Evolutionary conservation across 225 moss, liverwort and hornwort species (phyloP).

Genomic region (Straminergon stramineum): DNA sequence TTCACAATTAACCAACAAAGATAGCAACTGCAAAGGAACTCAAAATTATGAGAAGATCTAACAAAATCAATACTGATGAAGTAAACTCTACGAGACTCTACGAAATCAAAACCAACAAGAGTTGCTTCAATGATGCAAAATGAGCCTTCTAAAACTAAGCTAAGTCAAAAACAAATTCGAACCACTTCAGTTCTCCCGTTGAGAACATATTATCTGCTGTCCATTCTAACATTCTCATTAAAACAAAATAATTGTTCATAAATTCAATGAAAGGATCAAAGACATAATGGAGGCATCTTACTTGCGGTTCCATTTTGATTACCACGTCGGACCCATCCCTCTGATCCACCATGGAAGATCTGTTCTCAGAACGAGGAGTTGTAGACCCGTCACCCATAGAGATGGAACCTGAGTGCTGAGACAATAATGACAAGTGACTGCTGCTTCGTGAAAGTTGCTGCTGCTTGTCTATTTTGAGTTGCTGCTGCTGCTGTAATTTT

Average conservation of each 20-base stretch:
- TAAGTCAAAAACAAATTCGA: background rate
- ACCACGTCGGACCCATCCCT: slow-evolving; percentile 32
- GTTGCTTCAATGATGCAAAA: background rate
- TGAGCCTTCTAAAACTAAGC: background rate
- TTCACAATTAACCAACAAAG: background rate
- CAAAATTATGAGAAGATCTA: background rate
- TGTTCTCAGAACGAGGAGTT: slow-evolving; percentile 51
- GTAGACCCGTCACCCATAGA: slow-evolving; percentile 51
- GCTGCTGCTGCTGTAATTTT: slow-evolving; percentile 58
- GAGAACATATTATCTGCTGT: background rate
- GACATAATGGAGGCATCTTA: background rate
- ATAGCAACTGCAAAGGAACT: background rate
- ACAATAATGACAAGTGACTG: slow-evolving; percentile 52
- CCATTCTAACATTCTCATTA: background rate
- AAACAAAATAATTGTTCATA: background rate
- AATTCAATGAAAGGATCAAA: background rate
- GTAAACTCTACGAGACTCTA: background rate
- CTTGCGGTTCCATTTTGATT: slow-evolving; percentile 47
- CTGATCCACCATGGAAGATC: slow-evolving; percentile 39
- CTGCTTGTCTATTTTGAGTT: slow-evolving; percentile 67
- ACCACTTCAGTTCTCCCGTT: background rate
- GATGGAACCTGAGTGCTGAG: slow-evolving; percentile 50
- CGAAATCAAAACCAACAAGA: background rate
- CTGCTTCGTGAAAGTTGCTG: slow-evolving; percentile 35
- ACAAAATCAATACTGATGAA: background rate